Conservation (phyloP, 2,329 filamentous ascomycete genomes). For the Davidsoniella virescens region DNA sequence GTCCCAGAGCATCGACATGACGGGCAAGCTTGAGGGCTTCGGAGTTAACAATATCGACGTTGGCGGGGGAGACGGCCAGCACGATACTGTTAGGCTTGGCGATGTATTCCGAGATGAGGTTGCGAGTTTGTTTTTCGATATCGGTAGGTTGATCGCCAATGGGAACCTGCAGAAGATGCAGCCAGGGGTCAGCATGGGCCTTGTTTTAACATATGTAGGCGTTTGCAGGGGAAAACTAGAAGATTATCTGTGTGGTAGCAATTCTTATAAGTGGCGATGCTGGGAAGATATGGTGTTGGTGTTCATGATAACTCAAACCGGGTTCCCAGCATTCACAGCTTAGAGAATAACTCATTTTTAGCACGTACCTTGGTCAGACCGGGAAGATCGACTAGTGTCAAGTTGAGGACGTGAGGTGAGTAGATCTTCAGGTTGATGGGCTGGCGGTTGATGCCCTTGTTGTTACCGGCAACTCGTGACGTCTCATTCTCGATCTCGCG, state of each 20-base stretch:
- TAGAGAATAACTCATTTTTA: not conserved
- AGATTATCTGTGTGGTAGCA: not conserved
- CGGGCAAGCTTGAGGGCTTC: slow-evolving; percentile 92
- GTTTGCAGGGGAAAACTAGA: slow-evolving; percentile 4
- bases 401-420: slow-evolving; percentile 87
- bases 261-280: not conserved
- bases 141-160: slow-evolving; percentile 95
- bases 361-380: slow-evolving; percentile 71
- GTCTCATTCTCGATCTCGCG: slow-evolving; percentile 97
- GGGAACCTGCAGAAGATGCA: slow-evolving; percentile 45
- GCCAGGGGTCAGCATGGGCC: slow-evolving; percentile 10
- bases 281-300: not conserved
- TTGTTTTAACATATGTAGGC: slow-evolving; percentile 12
- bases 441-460: slow-evolving; percentile 95
- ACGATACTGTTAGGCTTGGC: slow-evolving; percentile 98
- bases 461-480: slow-evolving; percentile 74
- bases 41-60: slow-evolving; percentile 96
- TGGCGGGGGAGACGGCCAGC: slow-evolving; percentile 88
- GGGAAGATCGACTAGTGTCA: slow-evolving; percentile 90
- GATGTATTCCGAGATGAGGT: slow-evolving; percentile 94
- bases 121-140: slow-evolving; percentile 96
- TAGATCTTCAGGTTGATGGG: slow-evolving; percentile 98
- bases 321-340: not conserved
- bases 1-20: slow-evolving; percentile 88
- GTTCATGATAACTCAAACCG: too few species aligned